Conservation (phyloP, 306 rosid species). For the Trifolium fragiferum region DNA sequence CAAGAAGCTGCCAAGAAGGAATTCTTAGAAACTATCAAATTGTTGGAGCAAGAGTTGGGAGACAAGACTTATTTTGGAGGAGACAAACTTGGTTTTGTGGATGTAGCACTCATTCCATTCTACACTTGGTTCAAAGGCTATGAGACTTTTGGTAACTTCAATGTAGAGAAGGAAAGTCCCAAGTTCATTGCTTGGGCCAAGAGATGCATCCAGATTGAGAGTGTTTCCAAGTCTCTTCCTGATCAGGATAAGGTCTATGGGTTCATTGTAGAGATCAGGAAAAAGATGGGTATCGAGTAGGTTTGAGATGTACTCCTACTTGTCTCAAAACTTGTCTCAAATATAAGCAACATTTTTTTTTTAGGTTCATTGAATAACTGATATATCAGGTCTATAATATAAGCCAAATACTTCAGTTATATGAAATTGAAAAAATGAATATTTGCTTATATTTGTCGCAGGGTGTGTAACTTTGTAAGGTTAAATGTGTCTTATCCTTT, state of each 20-base stretch:
- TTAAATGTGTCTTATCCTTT: background rate
- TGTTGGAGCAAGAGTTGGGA: slow-evolving; percentile 42
- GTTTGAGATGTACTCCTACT: background rate
- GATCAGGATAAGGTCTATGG: slow-evolving; percentile 43
- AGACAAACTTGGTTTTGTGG: slow-evolving; percentile 49
- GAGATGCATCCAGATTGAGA: slow-evolving; percentile 49
- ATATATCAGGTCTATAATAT: too few species aligned
- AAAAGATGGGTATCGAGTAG: slow-evolving; percentile 24
- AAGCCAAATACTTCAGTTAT: too few species aligned
- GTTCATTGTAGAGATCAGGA: background rate
- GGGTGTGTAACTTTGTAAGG: too few species aligned
- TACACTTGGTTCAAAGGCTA: slow-evolving; percentile 37
- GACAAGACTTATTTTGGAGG: slow-evolving; percentile 53
- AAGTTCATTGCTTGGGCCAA: slow-evolving; percentile 54
- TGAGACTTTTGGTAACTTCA: slow-evolving; percentile 37
- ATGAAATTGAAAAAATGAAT: too few species aligned
- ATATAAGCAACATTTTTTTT: too few species aligned
- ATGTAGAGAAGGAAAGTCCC: slow-evolving; percentile 52
- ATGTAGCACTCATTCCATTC: slow-evolving; percentile 48
- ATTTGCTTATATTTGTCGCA: too few species aligned
- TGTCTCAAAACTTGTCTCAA: too few species aligned
- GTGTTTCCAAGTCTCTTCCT: slow-evolving; percentile 53
- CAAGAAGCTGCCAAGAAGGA: slow-evolving; percentile 48
- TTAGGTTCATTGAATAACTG: too few species aligned
- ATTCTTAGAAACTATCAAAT: slow-evolving; percentile 38